Percentiles rank a stretch among this genome's conserved stretches.
Evolutionary conservation across 768 basidiomycete species (phyloP).

Genomic region (Tephrocybe sp.): DNA sequence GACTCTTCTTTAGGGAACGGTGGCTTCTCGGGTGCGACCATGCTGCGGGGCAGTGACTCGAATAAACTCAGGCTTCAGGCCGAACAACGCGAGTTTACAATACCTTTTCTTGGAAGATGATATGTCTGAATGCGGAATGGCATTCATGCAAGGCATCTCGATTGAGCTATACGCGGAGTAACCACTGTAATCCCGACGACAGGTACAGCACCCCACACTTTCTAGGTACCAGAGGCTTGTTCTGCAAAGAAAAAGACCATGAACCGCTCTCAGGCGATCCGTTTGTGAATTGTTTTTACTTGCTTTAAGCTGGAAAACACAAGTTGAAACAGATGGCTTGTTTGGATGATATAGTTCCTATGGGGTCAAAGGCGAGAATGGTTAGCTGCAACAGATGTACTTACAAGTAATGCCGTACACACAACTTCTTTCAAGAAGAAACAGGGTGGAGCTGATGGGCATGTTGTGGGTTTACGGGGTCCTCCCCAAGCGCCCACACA

Average conservation of each 20-base stretch:
- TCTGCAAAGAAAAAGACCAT: background rate
- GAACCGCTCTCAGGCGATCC: background rate
- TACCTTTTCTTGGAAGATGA: background rate
- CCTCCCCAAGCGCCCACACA: conserved; percentile 5
- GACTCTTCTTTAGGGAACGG: too few relatives aligned
- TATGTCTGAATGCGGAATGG: background rate
- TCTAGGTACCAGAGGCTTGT: background rate
- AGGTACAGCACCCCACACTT: background rate
- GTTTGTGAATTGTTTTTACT: background rate
- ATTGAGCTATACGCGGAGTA: background rate
- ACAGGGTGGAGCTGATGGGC: conserved; percentile 5
- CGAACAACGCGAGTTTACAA: background rate
- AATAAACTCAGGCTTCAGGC: background rate
- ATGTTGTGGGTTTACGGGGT: conserved; percentile 12
- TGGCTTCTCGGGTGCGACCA: too few relatives aligned
- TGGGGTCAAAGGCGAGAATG: background rate
- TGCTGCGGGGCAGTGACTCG: background rate
- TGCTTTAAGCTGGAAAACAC: conserved; percentile 10
- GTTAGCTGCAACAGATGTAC: conserved; percentile 9
- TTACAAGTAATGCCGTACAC: conserved; percentile 13
- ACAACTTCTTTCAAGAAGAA: background rate
- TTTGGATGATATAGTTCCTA: too few relatives aligned
- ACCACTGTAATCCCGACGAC: conserved; percentile 2
- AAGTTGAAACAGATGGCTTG: conserved; percentile 1
- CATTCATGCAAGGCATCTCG: background rate